These are phyloP conservation scores for Harringtonia aguacate DNA, from an alignment of 2,329 filamentous ascomycete genomes.

Conservation along the genomic window DNA sequence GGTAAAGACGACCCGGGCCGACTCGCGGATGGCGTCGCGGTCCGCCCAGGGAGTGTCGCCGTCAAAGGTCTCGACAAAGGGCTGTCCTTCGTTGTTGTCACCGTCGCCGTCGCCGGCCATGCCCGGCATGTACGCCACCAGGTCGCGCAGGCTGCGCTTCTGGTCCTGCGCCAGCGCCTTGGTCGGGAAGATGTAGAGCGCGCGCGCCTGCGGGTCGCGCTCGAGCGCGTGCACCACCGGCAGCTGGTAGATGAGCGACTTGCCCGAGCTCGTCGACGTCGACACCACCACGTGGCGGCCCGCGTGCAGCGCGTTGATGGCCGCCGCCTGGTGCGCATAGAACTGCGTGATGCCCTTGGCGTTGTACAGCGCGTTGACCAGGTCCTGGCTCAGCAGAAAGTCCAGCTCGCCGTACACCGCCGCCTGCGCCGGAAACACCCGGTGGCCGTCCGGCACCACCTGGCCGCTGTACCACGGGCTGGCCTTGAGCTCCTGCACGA, in stretches of 20 bases:
- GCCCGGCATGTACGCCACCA: constrained; percentile 69
- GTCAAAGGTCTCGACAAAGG: constrained; percentile 87
- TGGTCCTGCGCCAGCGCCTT: constrained; percentile 96
- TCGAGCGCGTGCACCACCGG: constrained; percentile 85
- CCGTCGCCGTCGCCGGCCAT: constrained; percentile 43
- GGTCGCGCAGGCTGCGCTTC: constrained; percentile 73
- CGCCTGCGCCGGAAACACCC: constrained; percentile 78
- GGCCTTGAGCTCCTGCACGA: constrained; percentile 71
- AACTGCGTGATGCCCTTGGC: constrained; percentile 75
- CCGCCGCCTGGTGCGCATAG: constrained; percentile 87
- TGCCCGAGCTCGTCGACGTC: constrained; percentile 92
- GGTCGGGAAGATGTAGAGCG: constrained; percentile 97
- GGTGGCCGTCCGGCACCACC: constrained; percentile 86
- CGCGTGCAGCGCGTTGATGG: constrained; percentile 76
- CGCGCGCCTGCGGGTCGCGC: constrained; percentile 61
- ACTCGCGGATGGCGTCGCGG: constrained; percentile 71
- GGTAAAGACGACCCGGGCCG: constrained; percentile 88
- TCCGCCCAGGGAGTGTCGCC: constrained; percentile 81
- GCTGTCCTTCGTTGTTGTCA: too few relatives aligned
- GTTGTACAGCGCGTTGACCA: constrained; percentile 96
- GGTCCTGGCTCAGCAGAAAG: constrained; percentile 76
- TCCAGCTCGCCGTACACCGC: constrained; percentile 73
- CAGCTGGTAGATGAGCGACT: constrained; percentile 95
- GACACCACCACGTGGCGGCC: constrained; percentile 84
- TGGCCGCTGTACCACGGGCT: constrained; percentile 85